A percentile compares a stretch with the other conserved stretches of the same genome.
Evolutionary conservation across 1,284 basidiomycete genomes (phyloP).

Genomic region (Hemileccinum hortonii): DNA sequence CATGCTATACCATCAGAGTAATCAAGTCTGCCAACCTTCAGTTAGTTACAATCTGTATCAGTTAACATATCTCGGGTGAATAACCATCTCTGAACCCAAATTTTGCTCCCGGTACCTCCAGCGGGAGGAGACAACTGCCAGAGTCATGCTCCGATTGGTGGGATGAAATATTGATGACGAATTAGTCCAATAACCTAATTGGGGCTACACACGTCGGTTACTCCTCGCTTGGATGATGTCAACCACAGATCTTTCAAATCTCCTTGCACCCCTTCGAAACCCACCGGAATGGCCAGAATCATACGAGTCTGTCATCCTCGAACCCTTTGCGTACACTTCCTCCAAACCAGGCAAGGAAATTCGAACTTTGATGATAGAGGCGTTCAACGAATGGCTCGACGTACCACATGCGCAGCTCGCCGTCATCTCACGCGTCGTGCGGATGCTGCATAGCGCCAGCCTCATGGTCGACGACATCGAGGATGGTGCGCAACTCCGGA

Average conservation of each 20-base stretch:
- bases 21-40: too few relatives aligned
- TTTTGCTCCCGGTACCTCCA: too few relatives aligned
- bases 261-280: slow-evolving; percentile 24
- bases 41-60: too few relatives aligned
- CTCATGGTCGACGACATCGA: slow-evolving; percentile 99
- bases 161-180: too few relatives aligned
- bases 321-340: slow-evolving; percentile 88
- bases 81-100: too few relatives aligned
- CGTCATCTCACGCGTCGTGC: slow-evolving; percentile 79
- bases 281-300: slow-evolving; percentile 25
- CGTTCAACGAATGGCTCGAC: slow-evolving; percentile 92
- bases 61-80: too few relatives aligned
- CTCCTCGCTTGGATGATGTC: slow-evolving; percentile 17
- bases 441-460: slow-evolving; percentile 94
- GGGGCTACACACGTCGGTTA: too few relatives aligned
- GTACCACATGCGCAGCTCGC: slow-evolving; percentile 74
- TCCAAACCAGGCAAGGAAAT: slow-evolving; percentile 93
- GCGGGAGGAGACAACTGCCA: too few relatives aligned
- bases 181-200: too few relatives aligned
- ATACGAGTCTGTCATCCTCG: slow-evolving; percentile 58
- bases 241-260: slow-evolving; percentile 12
- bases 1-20: too few relatives aligned
- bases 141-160: too few relatives aligned
- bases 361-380: slow-evolving; percentile 84
- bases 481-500: slow-evolving; percentile 87